phyloP scores from a whole-genome alignment of 78 protist genomes.

The Dictyostelium citrinum region DNA sequence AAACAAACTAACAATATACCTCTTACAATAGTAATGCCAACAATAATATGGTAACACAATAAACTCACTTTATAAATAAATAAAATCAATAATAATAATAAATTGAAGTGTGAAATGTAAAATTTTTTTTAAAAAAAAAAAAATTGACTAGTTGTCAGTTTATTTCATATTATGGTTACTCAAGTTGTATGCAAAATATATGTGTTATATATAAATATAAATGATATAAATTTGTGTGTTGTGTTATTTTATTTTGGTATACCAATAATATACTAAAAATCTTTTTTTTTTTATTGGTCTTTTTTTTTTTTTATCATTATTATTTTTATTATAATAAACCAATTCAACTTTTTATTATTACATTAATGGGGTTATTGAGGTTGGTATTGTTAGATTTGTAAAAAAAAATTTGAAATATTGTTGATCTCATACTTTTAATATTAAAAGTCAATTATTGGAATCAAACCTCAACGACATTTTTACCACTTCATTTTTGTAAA shows the following conservation, averaged over 20 bases:
- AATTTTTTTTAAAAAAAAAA: neutral
- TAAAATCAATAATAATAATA: neutral
- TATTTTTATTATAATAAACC: neutral
- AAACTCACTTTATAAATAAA: neutral
- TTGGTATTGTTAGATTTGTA: neutral
- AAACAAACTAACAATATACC: neutral
- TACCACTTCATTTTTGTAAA: neutral
- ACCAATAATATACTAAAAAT: neutral
- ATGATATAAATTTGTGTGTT: neutral
- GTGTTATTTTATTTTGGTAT: neutral
- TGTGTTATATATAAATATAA: neutral
- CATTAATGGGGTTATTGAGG: neutral
- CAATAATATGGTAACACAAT: neutral
- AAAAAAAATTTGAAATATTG: neutral
- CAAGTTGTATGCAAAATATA: no score
- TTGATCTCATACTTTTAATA: neutral
- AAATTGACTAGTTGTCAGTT: neutral
- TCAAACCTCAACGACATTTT: neutral
- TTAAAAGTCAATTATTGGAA: neutral
- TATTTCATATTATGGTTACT: neutral
- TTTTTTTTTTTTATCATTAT: no score
- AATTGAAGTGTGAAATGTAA: neutral
- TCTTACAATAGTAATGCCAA: neutral
- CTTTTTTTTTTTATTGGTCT: neutral
- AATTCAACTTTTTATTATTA: neutral